phyloP scores from a whole-genome alignment of 83 land plant species.

The Picea abies region DNA sequence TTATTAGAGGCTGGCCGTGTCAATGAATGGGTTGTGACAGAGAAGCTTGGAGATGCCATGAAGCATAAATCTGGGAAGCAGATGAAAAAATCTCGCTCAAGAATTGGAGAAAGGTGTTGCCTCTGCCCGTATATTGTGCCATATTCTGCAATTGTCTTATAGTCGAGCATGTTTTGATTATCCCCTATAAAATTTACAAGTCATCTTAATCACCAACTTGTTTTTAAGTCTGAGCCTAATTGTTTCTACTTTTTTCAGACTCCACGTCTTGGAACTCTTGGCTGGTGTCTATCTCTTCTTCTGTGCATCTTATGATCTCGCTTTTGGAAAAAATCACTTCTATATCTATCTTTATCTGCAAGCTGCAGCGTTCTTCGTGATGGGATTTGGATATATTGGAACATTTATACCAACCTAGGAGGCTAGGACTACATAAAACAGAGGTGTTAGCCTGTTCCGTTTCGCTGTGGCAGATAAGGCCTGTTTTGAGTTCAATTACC shows the following conservation, averaged over 20 bases:
- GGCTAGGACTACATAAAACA: background rate
- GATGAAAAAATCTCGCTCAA: slow-evolving; percentile 28
- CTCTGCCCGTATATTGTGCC: too few species aligned
- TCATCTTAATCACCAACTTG: too few species aligned
- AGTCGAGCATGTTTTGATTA: background rate
- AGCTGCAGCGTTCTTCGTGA: slow-evolving; percentile 53
- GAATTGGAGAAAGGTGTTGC: slow-evolving; percentile 56
- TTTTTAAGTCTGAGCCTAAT: background rate
- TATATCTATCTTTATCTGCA: slow-evolving; percentile 56
- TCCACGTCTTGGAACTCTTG: slow-evolving; percentile 51
- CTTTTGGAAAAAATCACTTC: slow-evolving; percentile 52
- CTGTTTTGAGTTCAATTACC: slow-evolving; percentile 11
- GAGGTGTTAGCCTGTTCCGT: background rate
- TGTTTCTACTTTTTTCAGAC: slow-evolving; percentile 19
- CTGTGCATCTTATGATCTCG: slow-evolving; percentile 60
- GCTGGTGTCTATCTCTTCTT: slow-evolving; percentile 56
- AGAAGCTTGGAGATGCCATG: slow-evolving; percentile 67
- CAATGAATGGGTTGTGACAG: slow-evolving; percentile 77
- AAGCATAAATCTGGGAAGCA: slow-evolving; percentile 43
- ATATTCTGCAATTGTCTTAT: background rate
- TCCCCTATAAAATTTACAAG: too few species aligned
- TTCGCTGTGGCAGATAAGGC: slow-evolving; percentile 12
- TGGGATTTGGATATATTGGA: slow-evolving; percentile 60
- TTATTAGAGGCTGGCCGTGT: slow-evolving; percentile 65
- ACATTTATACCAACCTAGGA: slow-evolving; percentile 37